Evolutionary conservation across 2,329 filamentous ascomycete species (phyloP), one percentile per base, ranked within the genome.

Genomic region (Sporothrix schenckii): DNA sequence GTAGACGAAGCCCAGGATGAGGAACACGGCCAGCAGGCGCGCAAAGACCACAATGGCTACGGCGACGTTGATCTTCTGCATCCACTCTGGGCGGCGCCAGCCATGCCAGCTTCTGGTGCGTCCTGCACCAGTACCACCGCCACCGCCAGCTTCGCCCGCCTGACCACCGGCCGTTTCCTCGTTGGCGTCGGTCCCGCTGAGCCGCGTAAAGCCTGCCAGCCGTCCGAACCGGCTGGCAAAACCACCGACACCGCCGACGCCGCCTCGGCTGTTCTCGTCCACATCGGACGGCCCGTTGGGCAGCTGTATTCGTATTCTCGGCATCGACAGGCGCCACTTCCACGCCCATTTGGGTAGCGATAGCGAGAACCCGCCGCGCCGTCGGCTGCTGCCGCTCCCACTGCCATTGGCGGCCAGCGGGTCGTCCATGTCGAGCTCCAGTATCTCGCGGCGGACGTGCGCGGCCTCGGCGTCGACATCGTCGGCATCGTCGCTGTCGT

Each of bases 361-460:
- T 39, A 87, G 75, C 7, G 81, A 82, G 72, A 86, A 84, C 27
- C 82, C 75, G 34, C 69, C 76, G 70, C 72, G 80, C 75, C 71
- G 41, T 34, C 63, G 52, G 11, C 56, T 30, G 34, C 34, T 9
- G 34, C 34, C 79, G 77, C 71, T 72, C 11, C 47, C 44, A 5
- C 56, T 21, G 27, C 24, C 56, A 24, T 14, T 14, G 14, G 27
- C 56, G 65, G 81, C 79, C 27, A 81, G 77, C 39, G 88, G 88
- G 75, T 96, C 93, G 76, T 93, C 87, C 54, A 96, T 88, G 75
- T 96, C 93, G 86, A 97, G 89, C 85, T 97, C 91, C 77, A 96
- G 88, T 82, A 98, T 90, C 80, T 95, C 92, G 74, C 91, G 87
- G 73, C 92, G 89, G 75, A 95, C 85, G 73, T 89, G 88, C 44